Conservation (phyloP, 257 asterid genomes). For the Lantana camara region DNA sequence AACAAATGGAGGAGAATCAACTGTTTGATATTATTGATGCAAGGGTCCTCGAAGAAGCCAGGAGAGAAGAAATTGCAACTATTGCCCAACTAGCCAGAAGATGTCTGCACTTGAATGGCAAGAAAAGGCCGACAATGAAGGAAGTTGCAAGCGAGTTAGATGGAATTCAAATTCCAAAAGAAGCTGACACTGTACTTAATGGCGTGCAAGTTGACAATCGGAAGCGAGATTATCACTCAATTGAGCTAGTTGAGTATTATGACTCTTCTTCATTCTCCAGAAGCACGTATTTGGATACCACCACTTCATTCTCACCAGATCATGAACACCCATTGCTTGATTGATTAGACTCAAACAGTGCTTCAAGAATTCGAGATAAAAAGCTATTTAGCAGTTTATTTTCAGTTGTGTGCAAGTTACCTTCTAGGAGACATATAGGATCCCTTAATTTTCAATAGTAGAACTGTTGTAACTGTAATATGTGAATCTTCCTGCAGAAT, state of each 20-base stretch:
- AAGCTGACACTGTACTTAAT: not conserved
- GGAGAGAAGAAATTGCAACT: constrained; percentile 29
- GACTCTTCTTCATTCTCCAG: constrained; percentile 17
- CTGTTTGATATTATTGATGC: constrained; percentile 38
- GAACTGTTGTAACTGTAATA: no score
- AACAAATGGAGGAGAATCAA: constrained; percentile 39
- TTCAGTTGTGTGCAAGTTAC: no score
- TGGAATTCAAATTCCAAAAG: constrained; percentile 24
- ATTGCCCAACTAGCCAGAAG: constrained; percentile 37
- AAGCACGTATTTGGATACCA: constrained; percentile 21
- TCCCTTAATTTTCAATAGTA: no score
- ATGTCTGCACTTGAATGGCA: constrained; percentile 47
- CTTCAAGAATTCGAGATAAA: no score
- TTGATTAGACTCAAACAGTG: no score
- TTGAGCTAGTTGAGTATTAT: constrained; percentile 3
- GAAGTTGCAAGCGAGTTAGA: constrained; percentile 42
- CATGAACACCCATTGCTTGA: constrained; percentile 3
- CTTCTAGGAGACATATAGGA: no score
- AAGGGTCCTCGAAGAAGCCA: constrained; percentile 33
- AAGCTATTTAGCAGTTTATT: no score
- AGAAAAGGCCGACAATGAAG: constrained; percentile 45
- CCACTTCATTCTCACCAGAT: not conserved
- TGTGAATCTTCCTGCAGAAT: no score
- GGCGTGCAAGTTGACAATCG: constrained; percentile 6
- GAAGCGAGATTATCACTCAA: not conserved